Evolutionary conservation across 1,284 basidiomycete species (phyloP), one percentile per base, ranked within the genome.

Genomic region (Trametes hirsuta): DNA sequence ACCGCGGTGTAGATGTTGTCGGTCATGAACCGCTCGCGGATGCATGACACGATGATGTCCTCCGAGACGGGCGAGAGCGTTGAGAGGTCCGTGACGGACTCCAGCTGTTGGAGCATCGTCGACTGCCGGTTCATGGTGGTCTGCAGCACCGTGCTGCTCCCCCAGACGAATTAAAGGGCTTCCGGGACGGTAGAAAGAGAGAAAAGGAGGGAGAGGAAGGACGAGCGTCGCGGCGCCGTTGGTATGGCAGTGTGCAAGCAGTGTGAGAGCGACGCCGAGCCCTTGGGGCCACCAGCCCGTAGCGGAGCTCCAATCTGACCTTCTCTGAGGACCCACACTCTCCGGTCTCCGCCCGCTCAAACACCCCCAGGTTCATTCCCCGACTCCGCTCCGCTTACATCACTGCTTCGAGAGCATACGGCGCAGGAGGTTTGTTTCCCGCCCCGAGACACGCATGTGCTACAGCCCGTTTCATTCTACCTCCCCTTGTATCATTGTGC

Each of bases 1-100:
- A 95, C 75, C 63, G 73, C 79, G 30, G 93, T 94, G 78, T 96
- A 96, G 64, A 94, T 89, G 64, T 79, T 85, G 77, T 94, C 91
- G 1, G 85, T 79, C 79, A 94, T 87, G 76, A 95, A 96, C 41
- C 93, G 84, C 76, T 95, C 93, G 37, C 93, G 87, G 52, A 96
- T 83, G 63, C 90, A 91, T 63, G 91, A 84, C 54, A 92, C 88
- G 71, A 93, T 86, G 72, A 86, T 80, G 72, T 93, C 91, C 79
- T 93, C 91, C 6, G 87, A 87, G 59, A 88, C 70, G 54, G 83
- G 75, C 1, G 83, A 77, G 56, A 91, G 81, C 39, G 76, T 76
- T 22, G 85, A 74, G 69, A 92, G 83, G 83, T 92, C 86, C 14
- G 77, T 79, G 66, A 85, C 83, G 55, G 81, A 81, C 79, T 91